phyloP scores from a whole-genome alignment of 179 eudicot species.

The Drosera spatulata region DNA sequence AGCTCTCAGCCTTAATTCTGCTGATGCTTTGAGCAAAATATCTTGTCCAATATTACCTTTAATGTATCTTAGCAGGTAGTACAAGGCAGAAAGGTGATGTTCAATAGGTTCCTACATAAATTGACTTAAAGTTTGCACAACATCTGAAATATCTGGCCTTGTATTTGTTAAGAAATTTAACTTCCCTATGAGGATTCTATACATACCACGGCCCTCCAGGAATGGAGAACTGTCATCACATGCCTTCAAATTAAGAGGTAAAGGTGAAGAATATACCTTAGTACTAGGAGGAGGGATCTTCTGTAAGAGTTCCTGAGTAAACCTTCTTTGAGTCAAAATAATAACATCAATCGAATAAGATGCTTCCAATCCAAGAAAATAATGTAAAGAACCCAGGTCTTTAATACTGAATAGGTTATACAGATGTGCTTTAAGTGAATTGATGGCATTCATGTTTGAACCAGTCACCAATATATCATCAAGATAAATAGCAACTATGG shows the following conservation, averaged over 20 bases:
- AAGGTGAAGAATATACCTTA: too few relatives aligned
- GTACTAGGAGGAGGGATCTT: too few relatives aligned
- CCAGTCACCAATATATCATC: not conserved
- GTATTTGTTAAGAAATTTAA: not conserved
- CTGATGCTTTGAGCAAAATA: not conserved
- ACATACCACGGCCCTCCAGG: too few relatives aligned
- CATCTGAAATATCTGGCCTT: constrained; percentile 5
- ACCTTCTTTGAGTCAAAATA: too few relatives aligned
- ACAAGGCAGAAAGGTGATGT: constrained; percentile 1
- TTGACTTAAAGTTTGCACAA: constrained; percentile 1
- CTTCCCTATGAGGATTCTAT: not conserved
- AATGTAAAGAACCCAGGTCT: too few relatives aligned
- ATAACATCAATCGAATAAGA: too few relatives aligned
- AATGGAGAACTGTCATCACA: too few relatives aligned
- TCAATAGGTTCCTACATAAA: not conserved
- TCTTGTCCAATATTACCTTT: not conserved
- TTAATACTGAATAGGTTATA: too few relatives aligned
- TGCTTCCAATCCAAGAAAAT: too few relatives aligned
- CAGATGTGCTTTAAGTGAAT: not conserved
- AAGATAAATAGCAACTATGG: not conserved
- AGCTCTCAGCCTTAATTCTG: too few relatives aligned
- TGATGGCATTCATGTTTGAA: not conserved
- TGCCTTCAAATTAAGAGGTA: too few relatives aligned
- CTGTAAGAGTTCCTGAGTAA: too few relatives aligned
- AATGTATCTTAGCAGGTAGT: not conserved